Percentiles rank a stretch among this genome's conserved stretches.
phyloP scores from a whole-genome alignment of 345 rosid genomes.

The Noccaea caerulescens region DNA sequence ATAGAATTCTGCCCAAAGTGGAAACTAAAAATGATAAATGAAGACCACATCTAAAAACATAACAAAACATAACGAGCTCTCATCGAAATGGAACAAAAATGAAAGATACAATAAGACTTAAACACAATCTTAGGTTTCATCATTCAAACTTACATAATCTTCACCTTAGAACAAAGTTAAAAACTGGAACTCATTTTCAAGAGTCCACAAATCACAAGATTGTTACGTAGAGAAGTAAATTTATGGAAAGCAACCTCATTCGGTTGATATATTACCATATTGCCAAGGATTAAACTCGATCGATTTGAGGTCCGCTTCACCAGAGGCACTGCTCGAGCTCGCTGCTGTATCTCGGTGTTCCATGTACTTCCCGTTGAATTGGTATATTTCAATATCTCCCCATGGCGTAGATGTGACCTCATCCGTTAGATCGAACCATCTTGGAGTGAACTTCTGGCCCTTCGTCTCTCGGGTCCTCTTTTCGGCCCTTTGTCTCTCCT shows the following conservation, averaged over 20 bases:
- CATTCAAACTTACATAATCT: slow-evolving; percentile 33
- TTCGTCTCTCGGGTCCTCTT: slow-evolving; percentile 67
- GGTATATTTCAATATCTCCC: slow-evolving; percentile 74
- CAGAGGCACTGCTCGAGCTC: slow-evolving; percentile 48
- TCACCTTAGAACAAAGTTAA: slow-evolving; percentile 26
- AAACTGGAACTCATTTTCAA: slow-evolving; percentile 24
- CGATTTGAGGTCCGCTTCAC: slow-evolving; percentile 47
- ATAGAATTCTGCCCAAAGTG: background rate
- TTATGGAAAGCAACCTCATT: slow-evolving; percentile 46
- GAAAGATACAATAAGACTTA: slow-evolving; percentile 20
- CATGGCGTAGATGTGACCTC: slow-evolving; percentile 69
- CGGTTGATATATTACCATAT: slow-evolving; percentile 57
- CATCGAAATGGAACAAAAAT: slow-evolving; percentile 24
- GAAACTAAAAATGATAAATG: background rate
- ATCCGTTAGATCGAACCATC: slow-evolving; percentile 72
- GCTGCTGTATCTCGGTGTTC: slow-evolving; percentile 57
- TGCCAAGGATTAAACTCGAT: slow-evolving; percentile 81
- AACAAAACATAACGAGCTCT: slow-evolving; percentile 10
- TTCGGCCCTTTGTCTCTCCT: slow-evolving; percentile 80
- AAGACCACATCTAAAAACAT: background rate
- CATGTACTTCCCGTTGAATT: slow-evolving; percentile 63
- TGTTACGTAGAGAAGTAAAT: no score
- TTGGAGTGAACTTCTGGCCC: slow-evolving; percentile 60
- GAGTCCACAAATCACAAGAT: slow-evolving; percentile 23
- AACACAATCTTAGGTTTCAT: slow-evolving; percentile 30